These are phyloP conservation scores for Dendrostoma leiphaemia DNA, from an alignment of 2,329 filamentous ascomycete genomes.

Conservation along the genomic window DNA sequence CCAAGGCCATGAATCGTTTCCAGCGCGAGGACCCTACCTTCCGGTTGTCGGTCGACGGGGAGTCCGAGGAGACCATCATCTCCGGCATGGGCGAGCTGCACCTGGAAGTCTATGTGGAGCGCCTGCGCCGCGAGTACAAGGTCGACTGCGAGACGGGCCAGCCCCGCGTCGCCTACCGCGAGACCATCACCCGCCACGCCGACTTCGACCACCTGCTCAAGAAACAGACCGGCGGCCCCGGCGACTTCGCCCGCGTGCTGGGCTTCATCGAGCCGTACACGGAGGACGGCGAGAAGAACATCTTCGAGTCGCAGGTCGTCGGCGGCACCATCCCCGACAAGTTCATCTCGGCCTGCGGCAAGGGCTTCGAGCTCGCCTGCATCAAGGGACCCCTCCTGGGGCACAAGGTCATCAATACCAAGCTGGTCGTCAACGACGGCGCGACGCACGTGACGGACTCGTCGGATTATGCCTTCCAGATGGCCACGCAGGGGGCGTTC, in stretches of 20 bases:
- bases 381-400: conserved; percentile 87
- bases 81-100: conserved; percentile 98
- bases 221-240: conserved; percentile 93
- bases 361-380: conserved; percentile 84
- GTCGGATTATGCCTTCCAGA: conserved; percentile 93
- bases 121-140: conserved; percentile 93
- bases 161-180: conserved; percentile 94
- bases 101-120: conserved; percentile 95
- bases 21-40: conserved; percentile 98
- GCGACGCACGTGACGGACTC: conserved; percentile 98
- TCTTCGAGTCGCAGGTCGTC: conserved; percentile 82
- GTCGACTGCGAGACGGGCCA: conserved; percentile 95
- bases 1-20: conserved; percentile 98
- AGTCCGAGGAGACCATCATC: conserved; percentile 96
- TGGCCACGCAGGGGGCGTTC: conserved; percentile 94
- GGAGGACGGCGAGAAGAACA: conserved; percentile 68
- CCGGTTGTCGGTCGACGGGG: conserved; percentile 85
- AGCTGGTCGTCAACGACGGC: conserved; percentile 93
- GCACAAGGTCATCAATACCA: conserved; percentile 84
- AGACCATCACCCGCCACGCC: conserved; percentile 78
- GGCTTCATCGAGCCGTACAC: conserved; percentile 87
- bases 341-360: conserved; percentile 89
- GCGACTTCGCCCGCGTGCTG: conserved; percentile 90
- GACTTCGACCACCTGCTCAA: conserved; percentile 92
- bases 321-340: conserved; percentile 95